These are phyloP conservation scores for Nemania sp. DNA, from an alignment of 2,329 filamentous ascomycete species.

Conservation along the genomic window DNA sequence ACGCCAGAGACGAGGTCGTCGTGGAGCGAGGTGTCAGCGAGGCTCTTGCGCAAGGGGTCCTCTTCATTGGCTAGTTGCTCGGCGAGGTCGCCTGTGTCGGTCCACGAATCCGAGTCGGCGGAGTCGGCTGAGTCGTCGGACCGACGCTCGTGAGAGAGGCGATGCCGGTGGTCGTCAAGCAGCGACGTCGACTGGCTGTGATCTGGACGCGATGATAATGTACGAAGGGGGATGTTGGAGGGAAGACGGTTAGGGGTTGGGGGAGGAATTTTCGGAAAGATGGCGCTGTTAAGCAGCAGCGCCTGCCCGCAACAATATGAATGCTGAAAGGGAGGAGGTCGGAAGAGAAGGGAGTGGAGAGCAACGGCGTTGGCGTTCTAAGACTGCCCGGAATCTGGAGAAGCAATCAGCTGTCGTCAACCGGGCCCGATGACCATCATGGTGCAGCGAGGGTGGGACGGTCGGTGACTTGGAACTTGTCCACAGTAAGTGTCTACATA, in stretches of 20 bases:
- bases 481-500: slow-evolving; percentile 1
- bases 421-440: slow-evolving; percentile 27
- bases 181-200: slow-evolving; percentile 51
- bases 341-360: slow-evolving; percentile 37
- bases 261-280: slow-evolving; percentile 81
- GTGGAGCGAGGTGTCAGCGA: slow-evolving; percentile 65
- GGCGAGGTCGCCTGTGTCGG: slow-evolving; percentile 91
- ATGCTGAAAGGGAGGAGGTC: slow-evolving; percentile 26
- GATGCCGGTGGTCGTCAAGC: slow-evolving; percentile 48
- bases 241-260: slow-evolving; percentile 68
- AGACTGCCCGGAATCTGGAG: slow-evolving; percentile 12
- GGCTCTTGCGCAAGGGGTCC: slow-evolving; percentile 75
- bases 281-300: slow-evolving; percentile 80
- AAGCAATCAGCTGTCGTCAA: slow-evolving; percentile 29
- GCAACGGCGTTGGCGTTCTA: slow-evolving; percentile 32
- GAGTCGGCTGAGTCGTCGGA: slow-evolving; percentile 60
- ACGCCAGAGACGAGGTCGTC: slow-evolving; percentile 60
- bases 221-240: slow-evolving; percentile 86
- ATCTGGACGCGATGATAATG: slow-evolving; percentile 55
- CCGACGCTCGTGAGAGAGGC: slow-evolving; percentile 50
- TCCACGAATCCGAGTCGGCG: slow-evolving; percentile 76
- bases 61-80: slow-evolving; percentile 85
- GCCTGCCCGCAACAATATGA: slow-evolving; percentile 57
- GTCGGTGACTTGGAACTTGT: slow-evolving; percentile 11
- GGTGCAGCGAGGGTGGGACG: slow-evolving; percentile 26